These are phyloP conservation scores for Mortierella hygrophila DNA, from an alignment of 192 early-diverging fungal genomes.

Conservation along the genomic window DNA sequence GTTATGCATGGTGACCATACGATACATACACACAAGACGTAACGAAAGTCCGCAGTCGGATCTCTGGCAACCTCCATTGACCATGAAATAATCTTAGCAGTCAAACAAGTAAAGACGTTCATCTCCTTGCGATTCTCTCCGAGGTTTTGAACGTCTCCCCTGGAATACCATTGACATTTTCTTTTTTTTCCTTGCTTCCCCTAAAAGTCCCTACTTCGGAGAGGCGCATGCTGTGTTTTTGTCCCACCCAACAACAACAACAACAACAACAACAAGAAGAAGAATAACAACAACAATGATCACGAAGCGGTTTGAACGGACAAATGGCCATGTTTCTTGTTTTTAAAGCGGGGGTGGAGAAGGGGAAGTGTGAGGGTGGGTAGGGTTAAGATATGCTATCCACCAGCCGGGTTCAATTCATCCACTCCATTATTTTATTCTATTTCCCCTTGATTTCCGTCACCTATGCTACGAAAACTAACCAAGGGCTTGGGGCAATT, in stretches of 20 bases:
- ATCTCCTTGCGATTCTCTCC: not conserved
- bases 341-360: not conserved
- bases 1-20: not conserved
- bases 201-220: not conserved
- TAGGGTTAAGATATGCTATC: not conserved
- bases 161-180: not conserved
- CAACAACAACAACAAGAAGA: too few relatives aligned
- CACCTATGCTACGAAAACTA: not conserved
- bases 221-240: not conserved
- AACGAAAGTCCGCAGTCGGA: not conserved
- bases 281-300: not conserved
- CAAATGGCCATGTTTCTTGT: too few relatives aligned
- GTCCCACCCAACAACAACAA: constrained; percentile 1
- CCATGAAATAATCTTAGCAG: not conserved
- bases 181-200: not conserved
- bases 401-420: not conserved
- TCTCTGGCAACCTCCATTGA: not conserved
- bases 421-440: not conserved
- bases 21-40: not conserved
- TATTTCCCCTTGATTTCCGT: not conserved
- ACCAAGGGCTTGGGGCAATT: constrained; percentile 1
- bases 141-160: not conserved
- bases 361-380: not conserved
- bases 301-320: not conserved
- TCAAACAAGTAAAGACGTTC: not conserved